These are phyloP conservation scores for Malus fusca DNA, from an alignment of 306 rosid genomes.

Conservation along the genomic window DNA sequence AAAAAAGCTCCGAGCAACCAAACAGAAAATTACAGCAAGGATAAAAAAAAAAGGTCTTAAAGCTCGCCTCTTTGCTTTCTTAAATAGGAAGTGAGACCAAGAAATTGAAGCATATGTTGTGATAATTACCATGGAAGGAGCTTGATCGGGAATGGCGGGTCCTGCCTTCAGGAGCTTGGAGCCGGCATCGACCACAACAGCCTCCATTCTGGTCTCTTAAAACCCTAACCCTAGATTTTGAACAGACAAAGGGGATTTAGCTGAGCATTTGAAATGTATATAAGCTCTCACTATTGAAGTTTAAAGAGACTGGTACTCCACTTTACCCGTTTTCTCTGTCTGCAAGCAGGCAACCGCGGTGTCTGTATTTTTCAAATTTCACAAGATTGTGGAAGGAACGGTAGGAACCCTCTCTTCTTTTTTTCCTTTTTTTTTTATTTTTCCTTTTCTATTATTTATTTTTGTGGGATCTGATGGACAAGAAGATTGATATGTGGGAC, in stretches of 20 bases:
- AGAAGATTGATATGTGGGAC: not conserved
- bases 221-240: not conserved
- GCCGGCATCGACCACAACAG: slow-evolving; percentile 80
- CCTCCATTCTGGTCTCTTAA: slow-evolving; percentile 48
- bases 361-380: not conserved
- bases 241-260: not conserved
- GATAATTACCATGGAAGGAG: slow-evolving; percentile 68
- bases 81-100: not conserved
- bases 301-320: not conserved
- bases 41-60: too few species aligned
- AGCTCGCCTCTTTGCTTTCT: too few species aligned
- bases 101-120: not conserved
- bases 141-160: slow-evolving; percentile 89
- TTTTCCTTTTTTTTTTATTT: not conserved
- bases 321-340: not conserved
- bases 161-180: slow-evolving; percentile 91
- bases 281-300: not conserved
- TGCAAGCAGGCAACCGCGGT: not conserved
- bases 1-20: too few species aligned
- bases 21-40: too few species aligned
- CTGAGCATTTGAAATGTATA: not conserved
- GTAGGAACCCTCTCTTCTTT: not conserved
- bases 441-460: not conserved
- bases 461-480: not conserved
- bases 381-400: not conserved